Conservation (phyloP, 2,329 filamentous ascomycete species). For the Fonsecaea nubica region DNA sequence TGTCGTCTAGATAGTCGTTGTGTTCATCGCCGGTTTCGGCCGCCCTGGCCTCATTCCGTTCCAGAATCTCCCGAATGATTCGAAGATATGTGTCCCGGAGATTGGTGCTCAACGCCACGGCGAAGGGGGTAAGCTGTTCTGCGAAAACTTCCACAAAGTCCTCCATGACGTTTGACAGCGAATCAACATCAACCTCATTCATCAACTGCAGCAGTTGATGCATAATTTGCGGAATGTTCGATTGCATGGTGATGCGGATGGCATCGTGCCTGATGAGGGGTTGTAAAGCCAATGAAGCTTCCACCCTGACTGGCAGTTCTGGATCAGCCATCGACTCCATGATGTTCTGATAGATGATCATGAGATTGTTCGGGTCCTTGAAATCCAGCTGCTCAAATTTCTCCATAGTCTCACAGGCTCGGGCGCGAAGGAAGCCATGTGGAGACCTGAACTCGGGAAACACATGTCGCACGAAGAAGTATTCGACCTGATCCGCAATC, state of each 20-base stretch:
- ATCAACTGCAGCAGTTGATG: slow-evolving; percentile 96
- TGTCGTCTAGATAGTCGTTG: slow-evolving; percentile 93
- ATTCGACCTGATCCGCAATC: slow-evolving; percentile 96
- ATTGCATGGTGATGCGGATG: slow-evolving; percentile 93
- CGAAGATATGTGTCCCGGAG: slow-evolving; percentile 93
- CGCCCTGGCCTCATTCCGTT: slow-evolving; percentile 77
- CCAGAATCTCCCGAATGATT: slow-evolving; percentile 88
- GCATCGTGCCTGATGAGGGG: slow-evolving; percentile 94
- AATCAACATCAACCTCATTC: slow-evolving; percentile 97
- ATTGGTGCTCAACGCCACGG: slow-evolving; percentile 93
- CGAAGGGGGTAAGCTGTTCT: slow-evolving; percentile 94
- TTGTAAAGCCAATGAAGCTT: slow-evolving; percentile 90
- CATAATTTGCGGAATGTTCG: slow-evolving; percentile 99
- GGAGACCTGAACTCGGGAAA: slow-evolving; percentile 96
- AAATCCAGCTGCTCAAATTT: slow-evolving; percentile 98
- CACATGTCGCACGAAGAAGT: slow-evolving; percentile 97
- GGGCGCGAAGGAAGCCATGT: slow-evolving; percentile 89
- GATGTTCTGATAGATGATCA: slow-evolving; percentile 95
- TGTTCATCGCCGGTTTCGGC: slow-evolving; percentile 68
- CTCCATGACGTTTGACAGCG: slow-evolving; percentile 98
- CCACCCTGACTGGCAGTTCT: slow-evolving; percentile 91
- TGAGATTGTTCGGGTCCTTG: slow-evolving; percentile 92
- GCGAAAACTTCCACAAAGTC: slow-evolving; percentile 99
- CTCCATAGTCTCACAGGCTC: slow-evolving; percentile 95
- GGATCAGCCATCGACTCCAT: slow-evolving; percentile 94